phyloP scores from a whole-genome alignment of 208 protist species.

The Wallacemonas rigidus region DNA sequence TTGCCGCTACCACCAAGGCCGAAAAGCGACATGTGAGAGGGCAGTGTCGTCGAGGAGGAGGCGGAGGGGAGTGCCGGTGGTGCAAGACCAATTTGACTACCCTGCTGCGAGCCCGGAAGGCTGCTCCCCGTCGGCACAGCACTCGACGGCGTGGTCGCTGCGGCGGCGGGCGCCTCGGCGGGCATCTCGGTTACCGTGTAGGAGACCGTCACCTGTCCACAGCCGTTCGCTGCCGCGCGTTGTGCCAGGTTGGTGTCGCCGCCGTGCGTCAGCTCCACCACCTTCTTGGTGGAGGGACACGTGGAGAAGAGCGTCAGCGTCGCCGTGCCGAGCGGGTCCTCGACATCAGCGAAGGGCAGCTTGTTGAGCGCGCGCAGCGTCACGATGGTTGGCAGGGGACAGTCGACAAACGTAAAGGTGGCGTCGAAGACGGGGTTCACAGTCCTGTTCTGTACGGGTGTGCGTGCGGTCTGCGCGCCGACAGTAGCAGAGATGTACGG shows the following conservation, averaged over 20 bases:
- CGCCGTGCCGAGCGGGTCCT: constrained; percentile 70
- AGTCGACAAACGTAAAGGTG: constrained; percentile 60
- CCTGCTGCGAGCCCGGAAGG: constrained; percentile 9
- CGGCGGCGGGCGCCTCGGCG: constrained; percentile 6
- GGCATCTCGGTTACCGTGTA: constrained; percentile 48
- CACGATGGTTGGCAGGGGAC: constrained; percentile 65
- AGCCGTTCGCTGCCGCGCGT: constrained; percentile 46
- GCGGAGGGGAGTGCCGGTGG: constrained; percentile 12
- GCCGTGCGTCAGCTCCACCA: constrained; percentile 67
- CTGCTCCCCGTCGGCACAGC: constrained; percentile 21
- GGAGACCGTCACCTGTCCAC: constrained; percentile 53
- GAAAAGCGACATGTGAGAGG: constrained; percentile 21
- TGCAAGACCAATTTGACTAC: not conserved
- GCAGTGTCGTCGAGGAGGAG: constrained; percentile 24
- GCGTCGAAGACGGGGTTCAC: constrained; percentile 57
- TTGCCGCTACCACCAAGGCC: not conserved
- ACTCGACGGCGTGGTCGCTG: constrained; percentile 16
- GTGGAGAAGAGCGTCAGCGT: constrained; percentile 70
- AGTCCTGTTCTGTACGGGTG: constrained; percentile 46
- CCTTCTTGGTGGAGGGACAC: constrained; percentile 27
- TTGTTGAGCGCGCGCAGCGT: constrained; percentile 69
- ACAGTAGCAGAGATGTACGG: constrained; percentile 66
- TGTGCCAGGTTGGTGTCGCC: constrained; percentile 57
- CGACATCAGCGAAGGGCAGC: constrained; percentile 46
- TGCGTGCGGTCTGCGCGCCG: constrained; percentile 42